These are phyloP conservation scores for Stagonosporopsis rhizophila DNA, from an alignment of 2,329 filamentous ascomycete genomes.

Conservation along the genomic window DNA sequence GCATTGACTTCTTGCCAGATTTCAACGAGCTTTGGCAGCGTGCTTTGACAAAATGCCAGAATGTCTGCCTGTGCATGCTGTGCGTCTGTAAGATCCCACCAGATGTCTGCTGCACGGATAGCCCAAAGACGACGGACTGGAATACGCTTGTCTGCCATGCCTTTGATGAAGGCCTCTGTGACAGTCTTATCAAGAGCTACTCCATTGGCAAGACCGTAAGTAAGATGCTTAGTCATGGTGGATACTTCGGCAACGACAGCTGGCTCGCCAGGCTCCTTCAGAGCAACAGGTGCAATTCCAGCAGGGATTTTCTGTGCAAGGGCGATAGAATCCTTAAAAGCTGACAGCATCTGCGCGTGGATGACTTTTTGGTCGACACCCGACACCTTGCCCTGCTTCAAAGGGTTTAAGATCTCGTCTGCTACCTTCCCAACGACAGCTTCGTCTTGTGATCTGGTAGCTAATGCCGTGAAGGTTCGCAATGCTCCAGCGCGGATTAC, in stretches of 20 bases:
- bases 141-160: constrained; percentile 83
- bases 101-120: constrained; percentile 72
- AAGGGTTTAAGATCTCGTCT: constrained; percentile 77
- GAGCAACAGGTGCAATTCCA: constrained; percentile 71
- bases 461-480: constrained; percentile 74
- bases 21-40: constrained; percentile 66
- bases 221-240: constrained; percentile 71
- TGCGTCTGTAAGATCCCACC: constrained; percentile 64
- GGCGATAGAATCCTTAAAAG: constrained; percentile 59
- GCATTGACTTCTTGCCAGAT: constrained; percentile 78
- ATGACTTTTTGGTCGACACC: constrained; percentile 83
- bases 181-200: constrained; percentile 70
- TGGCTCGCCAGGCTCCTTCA: constrained; percentile 88
- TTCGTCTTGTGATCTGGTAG: constrained; percentile 66
- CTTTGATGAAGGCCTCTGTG: constrained; percentile 77
- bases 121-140: constrained; percentile 82
- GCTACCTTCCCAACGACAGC: constrained; percentile 70
- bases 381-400: constrained; percentile 84
- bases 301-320: constrained; percentile 72
- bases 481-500: constrained; percentile 78
- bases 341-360: constrained; percentile 80
- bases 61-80: constrained; percentile 58
- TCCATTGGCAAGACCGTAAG: constrained; percentile 67
- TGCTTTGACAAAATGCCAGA: constrained; percentile 57
- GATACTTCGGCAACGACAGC: constrained; percentile 79